Base-by-base conservation (phyloP, 192 early-diverging fungal genomes). In the Backusella psychrophila region DNA sequence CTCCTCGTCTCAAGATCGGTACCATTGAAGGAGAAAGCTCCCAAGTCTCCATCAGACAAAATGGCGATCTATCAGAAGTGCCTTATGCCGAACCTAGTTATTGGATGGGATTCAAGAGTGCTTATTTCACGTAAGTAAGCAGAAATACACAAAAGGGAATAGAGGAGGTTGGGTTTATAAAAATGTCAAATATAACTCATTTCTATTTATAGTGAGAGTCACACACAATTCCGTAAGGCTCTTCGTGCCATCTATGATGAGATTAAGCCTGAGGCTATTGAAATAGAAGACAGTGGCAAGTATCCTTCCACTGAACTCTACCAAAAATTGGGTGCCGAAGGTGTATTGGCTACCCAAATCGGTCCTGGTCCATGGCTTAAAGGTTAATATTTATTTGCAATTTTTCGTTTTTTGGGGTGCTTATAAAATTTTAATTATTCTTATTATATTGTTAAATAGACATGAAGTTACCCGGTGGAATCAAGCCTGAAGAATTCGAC, bases 21-120 rank as follows among this genome's bases (percentile, higher is more conserved):
- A 84, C 72, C 56, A 76, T 94, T 65, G 91, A 89, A 15, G 79
- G 83, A 44, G 78, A 75, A 41, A 74, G 75, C 73, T 35, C 46
- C 9, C 44, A 49, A 46, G 80, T 80, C 11, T 31, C 31, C 46
- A 75, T 75, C 69, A 76, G 36, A 71, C 86, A 72, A 39, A 90
- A 91, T 81, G 94, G 94, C 36, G 92, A 94, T 21, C 78, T 91
- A 17, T 77, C 75, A 59, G 52, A 74, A 71, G 81, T 96, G 46
- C 94, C 94, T 11, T 93, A 87, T 79, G 93, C 90, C 23, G 94
- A 95, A 78, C 89, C 94, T 39, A 90, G 89, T 73, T 94, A 89
- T 89, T 83, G 75, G 78, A 77, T 75, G 76, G 79, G 79, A 34
- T 75, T 72, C 65, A 83, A 73, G 44, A 75, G 73, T 14, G 56